Evolutionary conservation across 2,329 filamentous ascomycete species (phyloP).

Genomic region (Fusarium goolgardi): DNA sequence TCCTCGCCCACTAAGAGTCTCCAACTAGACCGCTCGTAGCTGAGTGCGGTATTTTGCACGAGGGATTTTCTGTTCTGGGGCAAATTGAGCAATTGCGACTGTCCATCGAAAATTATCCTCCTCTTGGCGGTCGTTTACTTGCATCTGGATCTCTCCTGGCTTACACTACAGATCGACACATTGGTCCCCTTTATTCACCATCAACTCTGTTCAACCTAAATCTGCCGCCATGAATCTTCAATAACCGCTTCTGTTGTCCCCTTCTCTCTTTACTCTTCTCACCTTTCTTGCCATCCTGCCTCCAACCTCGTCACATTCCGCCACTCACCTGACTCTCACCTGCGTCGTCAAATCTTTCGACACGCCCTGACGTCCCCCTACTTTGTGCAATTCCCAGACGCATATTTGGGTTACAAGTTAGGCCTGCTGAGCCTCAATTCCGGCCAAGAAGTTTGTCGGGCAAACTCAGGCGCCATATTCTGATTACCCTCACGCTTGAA

Average conservation of each 20-base stretch:
- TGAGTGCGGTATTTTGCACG: constrained; percentile 22
- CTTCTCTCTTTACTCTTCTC: constrained; percentile 10
- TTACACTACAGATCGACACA: constrained; percentile 24
- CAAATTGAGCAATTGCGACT: constrained; percentile 21
- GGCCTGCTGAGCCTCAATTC: constrained; percentile 22
- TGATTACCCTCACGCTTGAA: constrained; percentile 2
- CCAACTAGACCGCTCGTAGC: constrained; percentile 10
- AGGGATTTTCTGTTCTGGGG: constrained; percentile 25
- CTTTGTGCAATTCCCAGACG: background rate
- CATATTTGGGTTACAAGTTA: constrained; percentile 1
- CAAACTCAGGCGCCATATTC: constrained; percentile 18
- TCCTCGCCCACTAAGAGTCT: constrained; percentile 6
- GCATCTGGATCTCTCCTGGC: constrained; percentile 24
- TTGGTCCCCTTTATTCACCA: constrained; percentile 11
- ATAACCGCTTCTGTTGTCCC: constrained; percentile 33
- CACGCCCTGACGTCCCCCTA: constrained; percentile 18
- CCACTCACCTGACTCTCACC: constrained; percentile 39
- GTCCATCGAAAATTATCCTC: constrained; percentile 26
- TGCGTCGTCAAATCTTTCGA: constrained; percentile 29
- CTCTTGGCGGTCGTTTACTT: constrained; percentile 39
- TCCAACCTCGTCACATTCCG: constrained; percentile 30
- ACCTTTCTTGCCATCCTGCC: constrained; percentile 11
- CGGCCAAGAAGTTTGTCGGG: constrained; percentile 10
- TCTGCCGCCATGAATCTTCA: constrained; percentile 41
- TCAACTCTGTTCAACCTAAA: constrained; percentile 15